phyloP scores from a whole-genome alignment of 306 rosid species.

The Trifolium subterraneum region DNA sequence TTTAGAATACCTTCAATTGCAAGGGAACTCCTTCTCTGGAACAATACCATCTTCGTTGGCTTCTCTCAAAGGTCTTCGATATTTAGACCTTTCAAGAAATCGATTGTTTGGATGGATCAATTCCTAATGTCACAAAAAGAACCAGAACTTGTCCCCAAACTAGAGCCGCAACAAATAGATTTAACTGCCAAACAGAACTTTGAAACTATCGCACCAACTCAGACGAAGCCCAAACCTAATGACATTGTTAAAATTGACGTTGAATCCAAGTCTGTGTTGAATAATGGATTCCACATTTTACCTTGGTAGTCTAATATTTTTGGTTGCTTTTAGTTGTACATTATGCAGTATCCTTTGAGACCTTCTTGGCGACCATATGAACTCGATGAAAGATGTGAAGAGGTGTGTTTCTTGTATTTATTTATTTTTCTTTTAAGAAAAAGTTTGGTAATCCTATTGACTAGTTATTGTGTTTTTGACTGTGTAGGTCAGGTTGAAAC shows the following conservation, averaged over 20 bases:
- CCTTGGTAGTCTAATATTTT: neutral
- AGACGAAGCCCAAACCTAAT: neutral
- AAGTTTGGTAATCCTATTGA: neutral
- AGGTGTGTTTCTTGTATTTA: slow-evolving; percentile 49
- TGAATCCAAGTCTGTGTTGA: slow-evolving; percentile 4
- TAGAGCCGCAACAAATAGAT: slow-evolving; percentile 47
- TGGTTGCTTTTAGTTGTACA: slow-evolving; percentile 56
- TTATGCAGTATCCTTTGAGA: slow-evolving; percentile 85
- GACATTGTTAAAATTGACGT: slow-evolving; percentile 46
- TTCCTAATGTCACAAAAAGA: no score
- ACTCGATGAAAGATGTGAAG: slow-evolving; percentile 72
- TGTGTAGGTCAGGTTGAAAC: slow-evolving; percentile 72
- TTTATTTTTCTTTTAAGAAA: neutral
- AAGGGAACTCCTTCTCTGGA: no score
- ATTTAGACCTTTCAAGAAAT: no score
- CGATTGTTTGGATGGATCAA: no score
- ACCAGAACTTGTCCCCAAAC: slow-evolving; percentile 33
- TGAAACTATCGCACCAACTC: slow-evolving; percentile 36
- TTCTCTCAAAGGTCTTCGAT: no score
- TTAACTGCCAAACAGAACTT: slow-evolving; percentile 37
- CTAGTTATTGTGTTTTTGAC: neutral
- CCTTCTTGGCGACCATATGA: slow-evolving; percentile 90
- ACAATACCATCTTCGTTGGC: no score
- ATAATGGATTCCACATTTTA: neutral
- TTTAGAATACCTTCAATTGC: no score